Percentiles rank a stretch among this genome's conserved stretches.
These are phyloP conservation scores for Candida gigantensis DNA, from an alignment of 1,139 yeast genomes.

Conservation along the genomic window DNA sequence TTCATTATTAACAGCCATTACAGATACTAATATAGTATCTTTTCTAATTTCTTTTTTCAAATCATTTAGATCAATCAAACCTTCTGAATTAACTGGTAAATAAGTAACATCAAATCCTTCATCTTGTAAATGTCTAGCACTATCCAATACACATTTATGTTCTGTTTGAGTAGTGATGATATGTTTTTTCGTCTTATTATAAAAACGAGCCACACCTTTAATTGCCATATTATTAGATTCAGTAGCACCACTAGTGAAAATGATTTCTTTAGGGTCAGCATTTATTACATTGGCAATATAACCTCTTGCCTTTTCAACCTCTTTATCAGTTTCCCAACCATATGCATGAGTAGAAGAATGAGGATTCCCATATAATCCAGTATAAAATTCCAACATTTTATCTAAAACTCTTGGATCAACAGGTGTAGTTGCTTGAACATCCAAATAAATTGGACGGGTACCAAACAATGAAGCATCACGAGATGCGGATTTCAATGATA, in stretches of 20 bases:
- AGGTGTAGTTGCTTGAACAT: conserved; percentile 97
- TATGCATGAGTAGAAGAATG: conserved; percentile 97
- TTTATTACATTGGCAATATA: conserved; percentile 80
- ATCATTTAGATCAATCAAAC: conserved; percentile 75
- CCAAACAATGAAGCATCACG: conserved; percentile 55
- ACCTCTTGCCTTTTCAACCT: conserved; percentile 83
- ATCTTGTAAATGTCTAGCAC: conserved; percentile 91
- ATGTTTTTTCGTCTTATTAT: conserved; percentile 85
- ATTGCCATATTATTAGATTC: conserved; percentile 93
- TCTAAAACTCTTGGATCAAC: conserved; percentile 96
- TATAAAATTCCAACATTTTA: conserved; percentile 86
- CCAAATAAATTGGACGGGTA: conserved; percentile 86
- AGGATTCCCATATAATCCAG: conserved; percentile 96
- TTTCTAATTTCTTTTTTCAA: conserved; percentile 83
- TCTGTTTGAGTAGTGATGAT: conserved; percentile 96
- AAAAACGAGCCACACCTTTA: conserved; percentile 94
- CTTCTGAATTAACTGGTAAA: conserved; percentile 79
- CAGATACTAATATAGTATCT: conserved; percentile 87
- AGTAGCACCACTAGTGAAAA: conserved; percentile 97
- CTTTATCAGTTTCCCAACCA: conserved; percentile 98
- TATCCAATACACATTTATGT: conserved; percentile 96
- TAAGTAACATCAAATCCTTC: conserved; percentile 97
- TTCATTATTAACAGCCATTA: conserved; percentile 98
- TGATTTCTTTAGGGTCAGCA: conserved; percentile 96
- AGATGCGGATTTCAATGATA: conserved; percentile 46